phyloP scores from a whole-genome alignment of 2,329 filamentous ascomycete species.

The Aspergillus pseudotamarii region DNA sequence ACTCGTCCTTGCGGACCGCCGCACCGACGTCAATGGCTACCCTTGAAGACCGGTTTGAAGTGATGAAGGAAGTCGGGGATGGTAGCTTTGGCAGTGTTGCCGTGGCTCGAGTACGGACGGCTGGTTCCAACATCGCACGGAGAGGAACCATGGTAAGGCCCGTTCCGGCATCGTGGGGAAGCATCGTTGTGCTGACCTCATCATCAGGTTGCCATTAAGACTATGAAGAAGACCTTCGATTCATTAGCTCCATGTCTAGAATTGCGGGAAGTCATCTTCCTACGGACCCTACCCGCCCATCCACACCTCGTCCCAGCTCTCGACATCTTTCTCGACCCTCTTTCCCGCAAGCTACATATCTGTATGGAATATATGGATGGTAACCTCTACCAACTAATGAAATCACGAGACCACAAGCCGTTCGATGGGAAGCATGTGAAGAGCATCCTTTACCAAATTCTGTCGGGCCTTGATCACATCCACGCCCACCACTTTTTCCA shows the following conservation, averaged over 20 bases:
- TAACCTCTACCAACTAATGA: conserved; percentile 98
- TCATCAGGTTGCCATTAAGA: conserved; percentile 91
- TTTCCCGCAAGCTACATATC: conserved; percentile 95
- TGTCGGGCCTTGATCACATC: conserved; percentile 94
- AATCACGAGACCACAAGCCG: conserved; percentile 91
- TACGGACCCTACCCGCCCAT: conserved; percentile 84
- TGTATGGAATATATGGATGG: conserved; percentile 99
- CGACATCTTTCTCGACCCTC: conserved; percentile 96
- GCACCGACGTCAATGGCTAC: conserved; percentile 49
- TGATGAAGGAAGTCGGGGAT: conserved; percentile 97
- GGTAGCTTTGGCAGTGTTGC: conserved; percentile 97
- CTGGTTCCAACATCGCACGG: conserved; percentile 83
- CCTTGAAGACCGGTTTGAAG: conserved; percentile 92
- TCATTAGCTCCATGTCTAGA: conserved; percentile 88
- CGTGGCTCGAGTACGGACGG: conserved; percentile 85
- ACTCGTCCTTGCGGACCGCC: conserved; percentile 67
- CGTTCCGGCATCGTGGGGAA: conserved; percentile 7
- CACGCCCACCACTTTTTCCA: conserved; percentile 98
- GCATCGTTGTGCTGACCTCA: conserved; percentile 17
- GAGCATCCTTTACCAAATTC: conserved; percentile 96
- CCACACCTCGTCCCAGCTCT: conserved; percentile 93
- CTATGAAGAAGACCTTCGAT: conserved; percentile 99
- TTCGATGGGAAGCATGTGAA: conserved; percentile 91
- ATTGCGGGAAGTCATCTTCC: conserved; percentile 93
- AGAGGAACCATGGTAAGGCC: conserved; percentile 83